These are phyloP conservation scores for Eucalyptus erythrocorys DNA, from an alignment of 345 rosid species.

Conservation along the genomic window DNA sequence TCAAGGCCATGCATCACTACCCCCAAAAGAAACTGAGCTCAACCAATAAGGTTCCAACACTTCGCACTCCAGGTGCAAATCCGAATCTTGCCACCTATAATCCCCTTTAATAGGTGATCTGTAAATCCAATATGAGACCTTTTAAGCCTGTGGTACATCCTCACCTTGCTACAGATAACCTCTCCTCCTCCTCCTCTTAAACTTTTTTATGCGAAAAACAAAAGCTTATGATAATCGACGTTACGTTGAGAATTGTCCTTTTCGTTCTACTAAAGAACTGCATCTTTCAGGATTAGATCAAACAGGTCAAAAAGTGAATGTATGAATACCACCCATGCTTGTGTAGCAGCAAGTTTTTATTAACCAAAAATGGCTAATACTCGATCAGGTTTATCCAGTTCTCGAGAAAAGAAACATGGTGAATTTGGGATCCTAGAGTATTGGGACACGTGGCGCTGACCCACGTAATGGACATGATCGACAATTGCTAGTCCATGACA, in stretches of 20 bases:
- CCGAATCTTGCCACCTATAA: neutral
- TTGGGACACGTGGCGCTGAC: neutral
- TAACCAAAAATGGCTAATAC: neutral
- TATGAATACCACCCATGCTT: neutral
- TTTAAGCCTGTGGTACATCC: neutral
- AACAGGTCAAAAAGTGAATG: neutral
- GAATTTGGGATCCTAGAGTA: neutral
- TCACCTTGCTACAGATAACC: neutral
- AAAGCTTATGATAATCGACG: neutral
- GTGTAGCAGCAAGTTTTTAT: neutral
- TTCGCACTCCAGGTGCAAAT: neutral
- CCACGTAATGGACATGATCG: neutral
- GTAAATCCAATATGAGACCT: neutral
- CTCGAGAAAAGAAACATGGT: neutral
- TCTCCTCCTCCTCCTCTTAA: neutral
- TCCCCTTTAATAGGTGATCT: neutral
- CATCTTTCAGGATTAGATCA: no score
- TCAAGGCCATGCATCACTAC: neutral
- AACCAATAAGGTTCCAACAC: neutral
- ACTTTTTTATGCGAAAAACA: neutral
- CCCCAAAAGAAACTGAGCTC: neutral
- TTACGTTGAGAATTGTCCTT: neutral
- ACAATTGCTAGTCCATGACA: neutral
- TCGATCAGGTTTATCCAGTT: neutral
- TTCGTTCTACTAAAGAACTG: neutral